Evolutionary conservation across 2,329 filamentous ascomycete species (phyloP).

Genomic region (Lasiodiplodia citricola): DNA sequence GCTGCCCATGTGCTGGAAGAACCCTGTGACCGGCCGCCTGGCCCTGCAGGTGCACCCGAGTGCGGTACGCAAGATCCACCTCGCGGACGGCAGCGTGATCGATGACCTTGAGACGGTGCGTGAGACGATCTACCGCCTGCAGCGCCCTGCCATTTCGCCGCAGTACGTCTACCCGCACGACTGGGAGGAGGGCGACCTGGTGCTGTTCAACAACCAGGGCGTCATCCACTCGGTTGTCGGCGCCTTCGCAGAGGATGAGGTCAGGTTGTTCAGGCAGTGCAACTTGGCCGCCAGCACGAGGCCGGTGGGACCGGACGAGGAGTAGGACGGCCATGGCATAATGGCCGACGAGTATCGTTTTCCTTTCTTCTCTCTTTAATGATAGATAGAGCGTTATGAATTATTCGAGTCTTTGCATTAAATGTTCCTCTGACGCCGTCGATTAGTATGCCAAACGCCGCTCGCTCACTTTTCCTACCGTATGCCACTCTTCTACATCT

Average conservation of each 20-base stretch:
- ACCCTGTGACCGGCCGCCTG: conserved; percentile 71
- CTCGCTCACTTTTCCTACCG: background rate
- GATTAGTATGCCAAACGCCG: background rate
- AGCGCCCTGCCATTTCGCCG: conserved; percentile 74
- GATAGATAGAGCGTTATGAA: background rate
- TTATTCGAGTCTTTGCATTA: background rate
- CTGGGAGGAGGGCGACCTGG: conserved; percentile 77
- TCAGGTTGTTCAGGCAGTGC: conserved; percentile 77
- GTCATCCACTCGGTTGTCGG: conserved; percentile 77
- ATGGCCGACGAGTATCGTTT: background rate
- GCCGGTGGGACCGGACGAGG: conserved; percentile 10
- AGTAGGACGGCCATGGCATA: background rate
- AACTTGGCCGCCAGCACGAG: conserved; percentile 69
- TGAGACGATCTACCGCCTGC: conserved; percentile 72
- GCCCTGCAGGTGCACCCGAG: conserved; percentile 77
- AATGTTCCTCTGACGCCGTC: background rate
- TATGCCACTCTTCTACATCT: background rate
- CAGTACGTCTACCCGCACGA: conserved; percentile 73
- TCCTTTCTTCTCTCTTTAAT: background rate
- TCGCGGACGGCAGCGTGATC: conserved; percentile 69
- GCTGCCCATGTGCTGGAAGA: conserved; percentile 78
- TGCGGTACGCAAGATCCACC: conserved; percentile 71
- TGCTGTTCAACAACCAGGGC: conserved; percentile 79
- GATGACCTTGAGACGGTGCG: conserved; percentile 70
- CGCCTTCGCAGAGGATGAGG: conserved; percentile 74